Conservation (phyloP, 2,329 filamentous ascomycete genomes). For the Teratosphaeria viscida region DNA sequence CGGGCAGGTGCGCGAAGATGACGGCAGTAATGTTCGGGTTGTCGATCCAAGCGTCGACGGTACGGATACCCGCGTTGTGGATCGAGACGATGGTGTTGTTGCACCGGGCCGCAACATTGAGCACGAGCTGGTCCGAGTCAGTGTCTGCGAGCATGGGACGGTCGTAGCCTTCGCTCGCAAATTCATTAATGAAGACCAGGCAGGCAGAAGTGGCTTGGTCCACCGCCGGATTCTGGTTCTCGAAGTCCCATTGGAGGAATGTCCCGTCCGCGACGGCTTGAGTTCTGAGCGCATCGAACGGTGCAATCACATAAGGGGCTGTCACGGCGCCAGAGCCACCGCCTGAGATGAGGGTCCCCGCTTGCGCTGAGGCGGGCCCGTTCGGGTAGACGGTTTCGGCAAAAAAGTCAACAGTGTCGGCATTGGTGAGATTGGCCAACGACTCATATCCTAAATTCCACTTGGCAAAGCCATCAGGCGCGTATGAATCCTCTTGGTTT, state of each 20-base stretch:
- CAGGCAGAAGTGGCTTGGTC: constrained; percentile 59
- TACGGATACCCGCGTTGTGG: constrained; percentile 71
- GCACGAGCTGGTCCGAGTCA: constrained; percentile 68
- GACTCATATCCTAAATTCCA: constrained; percentile 48
- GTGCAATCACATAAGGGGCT: constrained; percentile 46
- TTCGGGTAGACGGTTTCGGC: constrained; percentile 42
- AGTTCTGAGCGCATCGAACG: constrained; percentile 40
- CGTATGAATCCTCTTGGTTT: constrained; percentile 45
- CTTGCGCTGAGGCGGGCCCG: constrained; percentile 40
- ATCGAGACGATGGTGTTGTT: constrained; percentile 89
- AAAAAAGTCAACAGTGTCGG: not conserved
- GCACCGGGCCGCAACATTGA: constrained; percentile 65
- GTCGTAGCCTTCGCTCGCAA: constrained; percentile 81
- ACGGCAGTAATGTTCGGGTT: constrained; percentile 75
- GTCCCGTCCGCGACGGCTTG: constrained; percentile 43
- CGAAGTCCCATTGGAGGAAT: constrained; percentile 18
- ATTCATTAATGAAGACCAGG: constrained; percentile 65
- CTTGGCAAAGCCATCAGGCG: constrained; percentile 70
- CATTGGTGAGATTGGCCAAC: constrained; percentile 41
- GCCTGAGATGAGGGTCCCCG: not conserved
- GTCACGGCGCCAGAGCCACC: not conserved
- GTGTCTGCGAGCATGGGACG: constrained; percentile 87
- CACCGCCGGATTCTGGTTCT: constrained; percentile 22
- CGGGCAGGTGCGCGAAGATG: constrained; percentile 69
- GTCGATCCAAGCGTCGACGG: constrained; percentile 63